A percentile compares a stretch with the other conserved stretches of the same genome.
Evolutionary conservation across 345 rosid genomes (phyloP).

Genomic region (Excoecaria agallocha): DNA sequence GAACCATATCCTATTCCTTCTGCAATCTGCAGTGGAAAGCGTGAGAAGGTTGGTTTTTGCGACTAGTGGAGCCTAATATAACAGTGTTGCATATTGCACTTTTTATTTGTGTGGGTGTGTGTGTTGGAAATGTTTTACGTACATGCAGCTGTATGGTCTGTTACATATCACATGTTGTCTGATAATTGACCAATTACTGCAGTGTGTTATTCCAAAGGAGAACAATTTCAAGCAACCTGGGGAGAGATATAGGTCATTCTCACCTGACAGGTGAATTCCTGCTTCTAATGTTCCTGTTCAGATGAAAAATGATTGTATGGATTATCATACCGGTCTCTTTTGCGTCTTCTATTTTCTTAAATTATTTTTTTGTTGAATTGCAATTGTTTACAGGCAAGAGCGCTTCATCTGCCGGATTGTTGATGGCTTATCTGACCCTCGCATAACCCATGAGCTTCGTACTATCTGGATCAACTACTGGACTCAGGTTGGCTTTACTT

Average conservation of each 20-base stretch:
- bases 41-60: slow-evolving; percentile 61
- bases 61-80: neutral
- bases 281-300: neutral
- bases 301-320: neutral
- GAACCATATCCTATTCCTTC: slow-evolving; percentile 59
- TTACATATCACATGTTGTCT: neutral
- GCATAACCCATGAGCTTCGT: slow-evolving; percentile 80
- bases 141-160: neutral
- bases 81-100: neutral
- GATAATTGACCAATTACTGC: slow-evolving; percentile 22
- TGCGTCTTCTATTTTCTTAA: neutral
- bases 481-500: slow-evolving; percentile 52
- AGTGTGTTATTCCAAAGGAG: slow-evolving; percentile 80
- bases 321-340: neutral
- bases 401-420: slow-evolving; percentile 70
- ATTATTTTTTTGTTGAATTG: neutral
- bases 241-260: slow-evolving; percentile 79
- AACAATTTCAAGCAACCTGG: slow-evolving; percentile 97
- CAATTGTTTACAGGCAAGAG: slow-evolving; percentile 65
- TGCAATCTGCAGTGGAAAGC: slow-evolving; percentile 56
- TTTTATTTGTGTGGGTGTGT: too few species aligned
- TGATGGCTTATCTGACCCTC: slow-evolving; percentile 72
- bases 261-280: slow-evolving; percentile 64
- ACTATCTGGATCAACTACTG: slow-evolving; percentile 88
- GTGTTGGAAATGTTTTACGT: neutral